These are phyloP conservation scores for Tremella fuciformis DNA, from an alignment of 768 basidiomycete genomes.

Conservation along the genomic window DNA sequence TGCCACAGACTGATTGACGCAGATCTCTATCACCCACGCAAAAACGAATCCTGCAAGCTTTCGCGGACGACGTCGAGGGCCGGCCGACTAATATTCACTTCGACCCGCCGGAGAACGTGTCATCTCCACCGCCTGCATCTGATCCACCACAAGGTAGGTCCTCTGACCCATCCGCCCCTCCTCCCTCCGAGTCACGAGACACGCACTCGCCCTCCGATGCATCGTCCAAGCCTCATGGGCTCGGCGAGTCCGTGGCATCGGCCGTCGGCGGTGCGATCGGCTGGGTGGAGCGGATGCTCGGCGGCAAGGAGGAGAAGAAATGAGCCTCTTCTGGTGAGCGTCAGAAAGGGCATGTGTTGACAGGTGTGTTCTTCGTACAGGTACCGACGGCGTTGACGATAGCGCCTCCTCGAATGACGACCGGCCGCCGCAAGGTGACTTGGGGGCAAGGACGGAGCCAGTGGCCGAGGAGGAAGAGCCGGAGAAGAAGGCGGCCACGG, in stretches of 20 bases:
- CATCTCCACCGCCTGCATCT: slow-evolving; percentile 7
- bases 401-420: neutral
- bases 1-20: slow-evolving; percentile 18
- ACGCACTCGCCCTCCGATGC: neutral
- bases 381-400: slow-evolving; percentile 3
- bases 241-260: slow-evolving; percentile 24
- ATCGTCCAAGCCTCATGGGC: slow-evolving; percentile 2
- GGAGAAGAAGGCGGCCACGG: slow-evolving; percentile 37
- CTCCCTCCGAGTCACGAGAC: slow-evolving; percentile 12
- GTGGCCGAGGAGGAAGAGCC: slow-evolving; percentile 14
- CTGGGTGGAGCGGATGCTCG: slow-evolving; percentile 31
- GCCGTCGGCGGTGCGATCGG: slow-evolving; percentile 37
- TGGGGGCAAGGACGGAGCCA: neutral
- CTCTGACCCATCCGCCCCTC: slow-evolving; percentile 14
- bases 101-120: slow-evolving; percentile 6
- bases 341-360: slow-evolving; percentile 1
- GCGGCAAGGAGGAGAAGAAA: slow-evolving; percentile 5
- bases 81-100: slow-evolving; percentile 50
- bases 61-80: slow-evolving; percentile 90
- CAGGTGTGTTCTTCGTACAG: slow-evolving; percentile 5
- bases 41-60: slow-evolving; percentile 80
- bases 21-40: slow-evolving; percentile 82
- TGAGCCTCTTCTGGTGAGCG: neutral
- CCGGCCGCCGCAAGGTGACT: neutral
- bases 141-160: slow-evolving; percentile 20